These are phyloP conservation scores for Pittosporum tobira DNA, from an alignment of 129 eudicot genomes.

Conservation along the genomic window DNA sequence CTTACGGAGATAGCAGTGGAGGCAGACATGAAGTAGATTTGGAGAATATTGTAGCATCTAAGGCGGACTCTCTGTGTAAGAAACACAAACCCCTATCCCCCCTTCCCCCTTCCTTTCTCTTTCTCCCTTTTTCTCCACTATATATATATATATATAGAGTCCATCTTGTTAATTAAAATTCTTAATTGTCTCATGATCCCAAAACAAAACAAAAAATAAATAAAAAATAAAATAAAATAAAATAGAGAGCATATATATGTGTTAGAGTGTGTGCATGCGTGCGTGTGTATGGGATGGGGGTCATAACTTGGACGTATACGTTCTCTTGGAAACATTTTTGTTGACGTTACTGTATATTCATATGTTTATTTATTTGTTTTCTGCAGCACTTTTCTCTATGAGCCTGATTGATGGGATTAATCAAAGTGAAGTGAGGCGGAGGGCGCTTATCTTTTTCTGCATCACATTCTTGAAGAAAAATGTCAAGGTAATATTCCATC, in stretches of 20 bases:
- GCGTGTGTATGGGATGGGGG: too few species aligned
- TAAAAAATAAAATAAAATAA: too few species aligned
- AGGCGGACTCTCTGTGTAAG: conserved; percentile 74
- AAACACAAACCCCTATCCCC: not conserved
- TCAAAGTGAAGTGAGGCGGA: conserved; percentile 71
- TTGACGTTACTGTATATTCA: not conserved
- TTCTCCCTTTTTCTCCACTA: too few species aligned
- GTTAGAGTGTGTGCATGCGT: too few species aligned
- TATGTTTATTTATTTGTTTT: conserved; percentile 4
- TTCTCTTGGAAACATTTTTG: not conserved
- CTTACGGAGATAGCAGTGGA: conserved; percentile 52
- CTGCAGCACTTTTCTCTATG: conserved; percentile 55
- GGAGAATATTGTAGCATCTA: conserved; percentile 49
- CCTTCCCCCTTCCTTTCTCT: too few species aligned
- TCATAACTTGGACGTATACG: not conserved
- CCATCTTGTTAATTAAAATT: too few species aligned
- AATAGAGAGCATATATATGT: too few species aligned
- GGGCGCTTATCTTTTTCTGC: conserved; percentile 71
- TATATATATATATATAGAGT: too few species aligned
- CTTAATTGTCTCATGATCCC: too few species aligned
- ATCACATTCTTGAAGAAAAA: conserved; percentile 46
- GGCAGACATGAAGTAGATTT: conserved; percentile 51
- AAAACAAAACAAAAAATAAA: too few species aligned
- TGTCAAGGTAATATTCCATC: conserved; percentile 53
- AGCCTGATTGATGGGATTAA: conserved; percentile 84